Percentiles rank a stretch among this genome's conserved stretches.
Evolutionary conservation across 331 rosid species (phyloP).

Genomic region (Spiraea crenata): DNA sequence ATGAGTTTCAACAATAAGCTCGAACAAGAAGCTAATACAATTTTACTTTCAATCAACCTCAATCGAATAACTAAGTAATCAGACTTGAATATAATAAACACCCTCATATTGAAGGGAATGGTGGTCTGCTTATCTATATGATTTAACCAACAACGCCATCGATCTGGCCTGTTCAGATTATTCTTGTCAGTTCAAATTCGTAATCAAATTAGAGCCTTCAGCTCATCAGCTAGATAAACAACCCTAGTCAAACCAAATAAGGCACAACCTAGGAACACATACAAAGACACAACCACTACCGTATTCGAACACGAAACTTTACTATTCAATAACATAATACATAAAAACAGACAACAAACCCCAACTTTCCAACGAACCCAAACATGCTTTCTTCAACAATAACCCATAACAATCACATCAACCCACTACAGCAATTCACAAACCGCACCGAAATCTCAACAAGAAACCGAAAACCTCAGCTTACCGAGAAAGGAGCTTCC

Average conservation of each 20-base stretch:
- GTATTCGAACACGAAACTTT: neutral
- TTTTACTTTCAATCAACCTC: neutral
- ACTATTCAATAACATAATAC: neutral
- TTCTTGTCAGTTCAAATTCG: neutral
- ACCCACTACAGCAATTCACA: neutral
- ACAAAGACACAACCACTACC: neutral
- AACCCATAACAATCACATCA: neutral
- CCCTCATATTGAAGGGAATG: neutral
- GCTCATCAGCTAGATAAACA: neutral
- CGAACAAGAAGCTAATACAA: neutral
- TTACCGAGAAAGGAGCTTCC: conserved; percentile 75
- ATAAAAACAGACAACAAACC: neutral
- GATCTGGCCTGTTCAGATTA: neutral
- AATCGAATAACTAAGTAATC: neutral
- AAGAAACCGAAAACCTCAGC: neutral
- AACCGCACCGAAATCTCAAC: neutral
- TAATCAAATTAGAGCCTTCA: neutral
- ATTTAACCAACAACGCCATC: neutral
- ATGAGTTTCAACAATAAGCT: neutral
- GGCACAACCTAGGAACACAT: neutral
- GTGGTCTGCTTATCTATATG: neutral
- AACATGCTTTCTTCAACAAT: neutral
- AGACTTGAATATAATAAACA: neutral
- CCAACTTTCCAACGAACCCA: neutral
- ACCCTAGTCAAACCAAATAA: neutral